Evolutionary conservation across 345 rosid genomes (phyloP).

Genomic region (Gossypium sturtianum): DNA sequence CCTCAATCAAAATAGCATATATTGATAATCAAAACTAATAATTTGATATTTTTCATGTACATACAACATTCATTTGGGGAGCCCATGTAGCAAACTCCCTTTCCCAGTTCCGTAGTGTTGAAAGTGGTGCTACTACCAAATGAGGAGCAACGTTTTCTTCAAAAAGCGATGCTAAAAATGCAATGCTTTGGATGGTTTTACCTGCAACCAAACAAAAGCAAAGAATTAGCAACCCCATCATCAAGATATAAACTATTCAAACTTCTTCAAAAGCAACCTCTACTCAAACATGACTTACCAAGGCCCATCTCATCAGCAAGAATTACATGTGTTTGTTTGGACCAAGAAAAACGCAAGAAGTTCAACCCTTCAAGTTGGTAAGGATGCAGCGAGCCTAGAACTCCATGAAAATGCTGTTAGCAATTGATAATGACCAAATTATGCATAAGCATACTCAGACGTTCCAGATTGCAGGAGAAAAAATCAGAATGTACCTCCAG

Average conservation of each 20-base stretch:
- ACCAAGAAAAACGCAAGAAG: conserved; percentile 96
- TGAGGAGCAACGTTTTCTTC: conserved; percentile 57
- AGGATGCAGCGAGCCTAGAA: conserved; percentile 86
- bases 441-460: not conserved
- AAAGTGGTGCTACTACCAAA: conserved; percentile 98
- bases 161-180: conserved; percentile 89
- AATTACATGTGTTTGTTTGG: conserved; percentile 93
- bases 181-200: conserved; percentile 98
- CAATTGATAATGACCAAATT: conserved; percentile 15
- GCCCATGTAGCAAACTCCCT: conserved; percentile 99
- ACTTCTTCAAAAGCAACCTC: conserved; percentile 1
- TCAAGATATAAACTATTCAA: not conserved
- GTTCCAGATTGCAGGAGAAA: conserved; percentile 5
- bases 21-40: not conserved
- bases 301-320: conserved; percentile 99
- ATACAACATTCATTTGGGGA: conserved; percentile 97
- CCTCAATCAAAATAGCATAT: conserved; percentile 9
- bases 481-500: conserved; percentile 60
- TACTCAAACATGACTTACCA: conserved; percentile 39
- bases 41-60: conserved; percentile 22
- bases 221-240: not conserved
- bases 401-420: conserved; percentile 23
- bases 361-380: conserved; percentile 98
- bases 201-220: conserved; percentile 44
- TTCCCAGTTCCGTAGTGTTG: conserved; percentile 97